These are phyloP conservation scores for Ramaria sp. DNA, from an alignment of 768 basidiomycete genomes.

Conservation along the genomic window DNA sequence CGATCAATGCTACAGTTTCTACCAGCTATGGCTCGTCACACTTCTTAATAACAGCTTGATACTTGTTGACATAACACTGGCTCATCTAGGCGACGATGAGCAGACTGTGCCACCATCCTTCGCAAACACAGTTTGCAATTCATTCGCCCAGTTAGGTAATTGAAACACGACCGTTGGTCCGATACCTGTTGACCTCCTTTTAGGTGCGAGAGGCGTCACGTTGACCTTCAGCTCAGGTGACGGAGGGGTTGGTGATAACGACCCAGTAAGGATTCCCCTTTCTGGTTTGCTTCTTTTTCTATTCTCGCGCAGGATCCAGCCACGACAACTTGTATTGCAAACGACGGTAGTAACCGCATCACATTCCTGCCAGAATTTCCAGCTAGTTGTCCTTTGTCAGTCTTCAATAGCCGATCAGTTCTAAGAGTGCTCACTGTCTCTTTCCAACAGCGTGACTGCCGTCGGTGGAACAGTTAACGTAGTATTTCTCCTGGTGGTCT, in stretches of 20 bases:
- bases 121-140: slow-evolving; percentile 44
- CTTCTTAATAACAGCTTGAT: neutral
- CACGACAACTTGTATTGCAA: slow-evolving; percentile 43
- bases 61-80: neutral
- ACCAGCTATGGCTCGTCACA: slow-evolving; percentile 42
- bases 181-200: neutral
- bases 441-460: slow-evolving; percentile 43
- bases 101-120: slow-evolving; percentile 42
- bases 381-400: slow-evolving; percentile 34
- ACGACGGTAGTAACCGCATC: slow-evolving; percentile 43
- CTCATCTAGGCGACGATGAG: slow-evolving; percentile 39
- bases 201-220: slow-evolving; percentile 56
- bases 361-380: slow-evolving; percentile 49
- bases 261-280: slow-evolving; percentile 18
- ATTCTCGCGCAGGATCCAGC: slow-evolving; percentile 27
- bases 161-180: neutral
- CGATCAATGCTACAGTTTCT: slow-evolving; percentile 40
- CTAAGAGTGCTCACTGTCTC: neutral
- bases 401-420: neutral
- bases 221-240: slow-evolving; percentile 60
- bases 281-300: neutral
- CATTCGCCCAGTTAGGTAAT: slow-evolving; percentile 57
- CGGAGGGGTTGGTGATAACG: slow-evolving; percentile 54
- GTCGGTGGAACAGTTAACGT: slow-evolving; percentile 55
- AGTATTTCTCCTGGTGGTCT: neutral